Percentiles rank a stretch among this genome's conserved stretches.
Conservation (phyloP, 2,329 filamentous ascomycete species). For the Pseudogymnoascus sp. region DNA sequence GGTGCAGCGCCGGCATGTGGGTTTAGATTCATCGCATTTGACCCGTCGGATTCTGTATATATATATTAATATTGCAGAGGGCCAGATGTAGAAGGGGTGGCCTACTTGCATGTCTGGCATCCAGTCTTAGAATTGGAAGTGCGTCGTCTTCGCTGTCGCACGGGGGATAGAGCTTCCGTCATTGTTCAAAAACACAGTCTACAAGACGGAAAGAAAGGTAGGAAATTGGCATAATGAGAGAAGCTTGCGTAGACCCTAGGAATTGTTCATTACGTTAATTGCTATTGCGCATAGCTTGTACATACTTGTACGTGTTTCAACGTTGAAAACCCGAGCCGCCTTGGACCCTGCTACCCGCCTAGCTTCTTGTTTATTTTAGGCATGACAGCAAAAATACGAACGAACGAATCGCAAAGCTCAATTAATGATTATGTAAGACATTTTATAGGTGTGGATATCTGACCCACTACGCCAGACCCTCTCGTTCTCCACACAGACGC, state of each 20-base stretch:
- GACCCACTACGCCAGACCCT: neutral
- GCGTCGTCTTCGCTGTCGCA: neutral
- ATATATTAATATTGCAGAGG: neutral
- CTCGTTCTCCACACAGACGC: neutral
- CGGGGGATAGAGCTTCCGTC: neutral
- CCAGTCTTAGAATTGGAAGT: constrained; percentile 13
- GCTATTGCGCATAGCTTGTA: neutral
- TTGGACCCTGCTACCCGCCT: neutral
- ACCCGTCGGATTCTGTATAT: constrained; percentile 22
- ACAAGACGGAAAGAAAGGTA: neutral
- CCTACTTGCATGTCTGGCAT: constrained; percentile 23
- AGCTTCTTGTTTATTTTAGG: neutral
- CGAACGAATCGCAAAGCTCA: neutral
- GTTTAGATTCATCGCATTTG: constrained; percentile 26
- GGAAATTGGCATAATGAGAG: neutral
- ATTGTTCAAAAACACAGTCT: neutral
- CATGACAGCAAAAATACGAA: neutral
- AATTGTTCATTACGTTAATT: neutral
- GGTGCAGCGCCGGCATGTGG: constrained; percentile 23
- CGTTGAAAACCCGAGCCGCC: neutral
- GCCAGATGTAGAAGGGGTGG: neutral
- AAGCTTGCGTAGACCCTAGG: neutral
- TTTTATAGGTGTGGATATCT: neutral
- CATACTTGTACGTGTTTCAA: neutral
- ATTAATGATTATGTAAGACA: neutral